phyloP scores from a whole-genome alignment of 192 early-diverging fungal species.

The Ambispora gerdemannii region DNA sequence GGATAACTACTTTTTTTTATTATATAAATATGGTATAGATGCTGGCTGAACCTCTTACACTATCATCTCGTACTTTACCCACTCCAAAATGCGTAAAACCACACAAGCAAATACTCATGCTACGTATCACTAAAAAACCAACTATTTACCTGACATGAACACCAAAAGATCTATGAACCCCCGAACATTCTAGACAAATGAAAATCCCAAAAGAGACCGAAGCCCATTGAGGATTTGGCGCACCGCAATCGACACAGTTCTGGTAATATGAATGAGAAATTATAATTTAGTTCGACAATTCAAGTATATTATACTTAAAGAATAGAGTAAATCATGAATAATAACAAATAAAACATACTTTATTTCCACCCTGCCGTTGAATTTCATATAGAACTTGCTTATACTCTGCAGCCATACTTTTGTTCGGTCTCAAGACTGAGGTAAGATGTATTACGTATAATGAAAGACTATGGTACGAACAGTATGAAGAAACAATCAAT shows the following conservation, averaged over 20 bases:
- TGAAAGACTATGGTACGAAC: too few species aligned
- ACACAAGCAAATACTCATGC: too few species aligned
- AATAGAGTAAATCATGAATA: not conserved
- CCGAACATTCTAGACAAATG: conserved; percentile 94
- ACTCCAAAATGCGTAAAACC: too few species aligned
- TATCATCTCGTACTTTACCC: too few species aligned
- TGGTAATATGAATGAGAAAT: conserved; percentile 30
- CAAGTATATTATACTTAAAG: conserved; percentile 38
- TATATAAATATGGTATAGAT: too few species aligned
- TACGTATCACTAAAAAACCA: not conserved
- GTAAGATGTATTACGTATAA: too few species aligned
- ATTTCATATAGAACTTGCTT: conserved; percentile 61
- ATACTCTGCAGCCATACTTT: conserved; percentile 55
- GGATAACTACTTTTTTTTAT: too few species aligned
- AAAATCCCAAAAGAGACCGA: conserved; percentile 91
- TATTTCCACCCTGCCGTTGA: conserved; percentile 55
- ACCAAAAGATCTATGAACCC: conserved; percentile 82
- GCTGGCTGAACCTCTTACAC: too few species aligned
- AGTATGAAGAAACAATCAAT: too few species aligned
- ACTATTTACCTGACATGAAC: conserved; percentile 69
- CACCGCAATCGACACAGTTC: conserved; percentile 87
- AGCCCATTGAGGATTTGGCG: conserved; percentile 86
- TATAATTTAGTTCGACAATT: too few species aligned
- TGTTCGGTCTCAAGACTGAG: too few species aligned
- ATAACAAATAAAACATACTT: conserved; percentile 35